phyloP scores from a whole-genome alignment of 176 grass and related monocot species.

The Puya raimondii region DNA sequence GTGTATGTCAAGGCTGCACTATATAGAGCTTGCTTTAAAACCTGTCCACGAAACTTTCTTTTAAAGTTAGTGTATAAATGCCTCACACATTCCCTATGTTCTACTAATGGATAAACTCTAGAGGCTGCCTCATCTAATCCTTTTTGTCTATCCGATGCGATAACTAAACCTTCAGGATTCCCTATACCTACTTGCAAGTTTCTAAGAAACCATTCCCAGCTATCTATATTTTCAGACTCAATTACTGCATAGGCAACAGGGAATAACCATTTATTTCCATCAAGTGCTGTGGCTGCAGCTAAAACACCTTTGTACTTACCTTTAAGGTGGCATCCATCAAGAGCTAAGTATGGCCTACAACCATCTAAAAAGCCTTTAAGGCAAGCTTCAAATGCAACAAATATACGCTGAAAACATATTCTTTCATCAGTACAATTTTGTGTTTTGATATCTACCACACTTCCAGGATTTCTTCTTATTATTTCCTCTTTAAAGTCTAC shows the following conservation, averaged over 20 bases:
- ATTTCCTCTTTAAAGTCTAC: constrained; percentile 5
- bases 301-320: constrained; percentile 3
- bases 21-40: neutral
- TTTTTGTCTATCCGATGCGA: neutral
- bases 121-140: neutral
- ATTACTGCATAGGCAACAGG: neutral
- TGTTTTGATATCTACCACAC: neutral
- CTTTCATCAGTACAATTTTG: neutral
- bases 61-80: constrained; percentile 15
- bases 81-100: constrained; percentile 13
- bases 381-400: constrained; percentile 1
- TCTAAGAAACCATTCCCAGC: constrained; percentile 5
- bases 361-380: neutral
- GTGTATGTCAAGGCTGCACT: neutral
- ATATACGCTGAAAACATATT: too few species aligned
- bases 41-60: neutral
- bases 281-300: neutral
- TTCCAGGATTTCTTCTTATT: neutral
- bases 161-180: neutral
- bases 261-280: constrained; percentile 3
- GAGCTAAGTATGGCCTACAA: neutral
- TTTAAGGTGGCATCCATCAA: constrained; percentile 5
- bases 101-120: neutral
- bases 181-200: constrained; percentile 1
- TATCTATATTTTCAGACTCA: neutral